These are phyloP conservation scores for Salix viminalis DNA, from an alignment of 345 rosid species.

Conservation along the genomic window DNA sequence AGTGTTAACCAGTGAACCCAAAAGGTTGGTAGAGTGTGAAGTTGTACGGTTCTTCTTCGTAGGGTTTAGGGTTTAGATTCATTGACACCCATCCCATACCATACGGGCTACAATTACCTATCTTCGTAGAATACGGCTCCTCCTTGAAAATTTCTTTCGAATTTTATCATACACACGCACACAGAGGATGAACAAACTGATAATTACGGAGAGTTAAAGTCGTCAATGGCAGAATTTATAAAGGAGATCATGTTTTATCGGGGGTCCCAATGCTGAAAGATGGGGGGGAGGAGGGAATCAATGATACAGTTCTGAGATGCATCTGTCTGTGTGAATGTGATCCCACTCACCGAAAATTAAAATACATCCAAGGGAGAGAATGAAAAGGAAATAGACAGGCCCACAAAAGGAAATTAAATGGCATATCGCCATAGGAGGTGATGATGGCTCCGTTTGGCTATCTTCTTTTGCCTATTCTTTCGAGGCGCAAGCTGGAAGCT, in stretches of 20 bases:
- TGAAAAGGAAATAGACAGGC: slow-evolving; percentile 22
- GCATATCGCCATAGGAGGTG: slow-evolving; percentile 37
- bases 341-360: slow-evolving; percentile 11
- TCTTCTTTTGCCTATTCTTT: slow-evolving; percentile 18
- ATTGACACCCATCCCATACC: too few relatives aligned
- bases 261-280: slow-evolving; percentile 22
- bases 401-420: slow-evolving; percentile 51
- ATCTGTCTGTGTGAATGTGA: neutral
- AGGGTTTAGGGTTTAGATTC: too few relatives aligned
- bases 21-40: too few relatives aligned
- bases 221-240: neutral
- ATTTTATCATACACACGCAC: too few relatives aligned
- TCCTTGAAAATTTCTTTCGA: too few relatives aligned
- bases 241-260: neutral
- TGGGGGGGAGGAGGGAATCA: slow-evolving; percentile 16
- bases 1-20: too few relatives aligned
- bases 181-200: neutral
- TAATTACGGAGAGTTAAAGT: neutral
- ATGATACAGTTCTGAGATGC: slow-evolving; percentile 21
- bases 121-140: too few relatives aligned
- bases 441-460: slow-evolving; percentile 39
- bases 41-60: too few relatives aligned
- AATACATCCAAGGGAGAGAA: slow-evolving; percentile 12
- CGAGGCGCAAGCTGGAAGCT: neutral
- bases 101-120: too few relatives aligned